phyloP scores from a whole-genome alignment of 371 early-diverging fungal genomes.

The Zopfochytrium polystomum region DNA sequence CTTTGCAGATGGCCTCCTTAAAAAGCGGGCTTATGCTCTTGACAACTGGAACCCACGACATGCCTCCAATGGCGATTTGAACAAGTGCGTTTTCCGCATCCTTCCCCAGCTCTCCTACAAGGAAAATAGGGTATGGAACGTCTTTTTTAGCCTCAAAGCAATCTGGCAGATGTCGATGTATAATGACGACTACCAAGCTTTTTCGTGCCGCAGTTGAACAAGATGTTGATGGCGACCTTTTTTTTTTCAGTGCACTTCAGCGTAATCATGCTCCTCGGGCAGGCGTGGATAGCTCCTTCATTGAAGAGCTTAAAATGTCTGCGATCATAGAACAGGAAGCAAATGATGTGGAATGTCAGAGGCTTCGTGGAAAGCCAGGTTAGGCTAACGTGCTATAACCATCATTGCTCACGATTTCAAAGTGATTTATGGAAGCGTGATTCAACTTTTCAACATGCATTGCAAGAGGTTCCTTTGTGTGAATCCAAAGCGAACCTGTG shows the following conservation, averaged over 20 bases:
- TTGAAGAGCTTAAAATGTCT: slow-evolving; percentile 17
- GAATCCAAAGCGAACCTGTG: slow-evolving; percentile 45
- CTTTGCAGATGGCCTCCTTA: slow-evolving; percentile 25
- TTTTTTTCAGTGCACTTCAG: slow-evolving; percentile 12
- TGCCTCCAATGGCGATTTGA: slow-evolving; percentile 23
- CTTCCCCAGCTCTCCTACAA: slow-evolving; percentile 28
- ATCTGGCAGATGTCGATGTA: too few species aligned
- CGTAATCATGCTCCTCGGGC: slow-evolving; percentile 7
- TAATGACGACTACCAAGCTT: too few species aligned
- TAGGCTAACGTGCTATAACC: background rate
- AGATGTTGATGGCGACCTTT: slow-evolving; percentile 31
- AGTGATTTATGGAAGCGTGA: slow-evolving; percentile 54
- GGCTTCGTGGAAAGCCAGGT: slow-evolving; percentile 26
- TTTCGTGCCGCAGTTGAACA: slow-evolving; percentile 17
- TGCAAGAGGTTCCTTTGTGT: slow-evolving; percentile 50
- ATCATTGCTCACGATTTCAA: background rate
- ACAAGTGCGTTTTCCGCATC: slow-evolving; percentile 29
- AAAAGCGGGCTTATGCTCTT: slow-evolving; percentile 21
- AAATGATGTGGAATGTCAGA: slow-evolving; percentile 25
- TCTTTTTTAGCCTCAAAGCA: too few species aligned
- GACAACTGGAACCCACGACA: slow-evolving; percentile 15
- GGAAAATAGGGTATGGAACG: slow-evolving; percentile 18
- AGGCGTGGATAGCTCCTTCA: slow-evolving; percentile 5
- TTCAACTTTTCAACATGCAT: slow-evolving; percentile 51
- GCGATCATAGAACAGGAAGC: slow-evolving; percentile 21